Base-by-base conservation (phyloP, 345 rosid species). In the Bruguiera gymnorhiza region DNA sequence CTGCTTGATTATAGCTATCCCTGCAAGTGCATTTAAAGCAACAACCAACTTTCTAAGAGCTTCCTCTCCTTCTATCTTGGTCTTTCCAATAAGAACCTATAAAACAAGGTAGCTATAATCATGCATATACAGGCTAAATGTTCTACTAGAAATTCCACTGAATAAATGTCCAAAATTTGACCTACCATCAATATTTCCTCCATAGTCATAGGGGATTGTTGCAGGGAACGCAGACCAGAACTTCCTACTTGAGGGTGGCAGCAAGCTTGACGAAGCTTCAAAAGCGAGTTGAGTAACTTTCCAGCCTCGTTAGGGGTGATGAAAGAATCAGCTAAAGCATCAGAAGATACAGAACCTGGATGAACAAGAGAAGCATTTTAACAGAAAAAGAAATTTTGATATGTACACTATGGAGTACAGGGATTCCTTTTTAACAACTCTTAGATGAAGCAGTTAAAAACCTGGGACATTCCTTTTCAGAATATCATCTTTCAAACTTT, bases 161-260 rank as follows among this genome's bases (percentile, higher is more conserved):
- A 46, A 73, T 23, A 48, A 48, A 11, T 8, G 31, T 66, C 27
- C 24, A 62, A 6, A 37, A 62, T 20, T 23, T 48, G 77, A 71
- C 79, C 16, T 71, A 89, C 98, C 96, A 83, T 82, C 73, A 89
- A 71, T 76, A 94, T 87, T 79, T 94, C 97, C 71, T 89, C 96
- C 98, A 94, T 94, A 24, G 96, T 86, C 96, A 94, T 91, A 67
- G 98, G 98, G 16, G 90, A 74, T 64, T 94, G 97, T 62, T 94
- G 98, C 82, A 91, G 71, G 69, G 98, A 85, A 62, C 95, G 96
- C 73, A 94, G 66, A 59, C 98, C 97, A 69, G 90, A 94, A 73
- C 95, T 91, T 77, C 98, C 98, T 20, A 94, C 97, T 91, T 94
- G 98, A 70, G 98, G 98, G 72, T 94, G 97, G 81, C 98, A 94